These are phyloP conservation scores for Podospora pseudoanserina DNA, from an alignment of 495 filamentous ascomycete species.

Conservation along the genomic window DNA sequence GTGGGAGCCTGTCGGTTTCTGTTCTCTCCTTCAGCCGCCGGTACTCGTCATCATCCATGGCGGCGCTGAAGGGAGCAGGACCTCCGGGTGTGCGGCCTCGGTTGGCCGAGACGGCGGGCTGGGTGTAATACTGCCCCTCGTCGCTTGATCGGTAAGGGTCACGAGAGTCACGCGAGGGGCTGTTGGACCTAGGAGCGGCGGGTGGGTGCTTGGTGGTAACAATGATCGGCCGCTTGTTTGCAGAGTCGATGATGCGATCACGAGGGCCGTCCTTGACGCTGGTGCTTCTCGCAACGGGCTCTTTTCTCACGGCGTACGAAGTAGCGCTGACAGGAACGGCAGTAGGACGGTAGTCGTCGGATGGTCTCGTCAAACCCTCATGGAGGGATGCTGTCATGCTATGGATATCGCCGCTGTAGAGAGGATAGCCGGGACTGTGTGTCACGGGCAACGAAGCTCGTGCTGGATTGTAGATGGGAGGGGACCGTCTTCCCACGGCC, in stretches of 20 bases:
- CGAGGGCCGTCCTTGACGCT: constrained; percentile 38
- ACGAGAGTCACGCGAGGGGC: constrained; percentile 45
- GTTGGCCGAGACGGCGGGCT: constrained; percentile 48
- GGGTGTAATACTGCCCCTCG: constrained; percentile 46
- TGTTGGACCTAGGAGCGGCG: constrained; percentile 32
- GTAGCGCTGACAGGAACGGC: constrained; percentile 36
- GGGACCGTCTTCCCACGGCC: constrained; percentile 40
- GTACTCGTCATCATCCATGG: constrained; percentile 44
- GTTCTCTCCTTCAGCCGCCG: constrained; percentile 43
- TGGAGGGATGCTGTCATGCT: constrained; percentile 39
- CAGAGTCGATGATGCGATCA: constrained; percentile 37
- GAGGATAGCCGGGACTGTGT: constrained; percentile 37
- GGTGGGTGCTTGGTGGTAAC: constrained; percentile 42
- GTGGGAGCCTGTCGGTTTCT: constrained; percentile 37
- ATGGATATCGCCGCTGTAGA: constrained; percentile 43
- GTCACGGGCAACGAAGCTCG: constrained; percentile 46
- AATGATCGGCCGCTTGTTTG: constrained; percentile 43
- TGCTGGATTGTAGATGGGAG: constrained; percentile 44
- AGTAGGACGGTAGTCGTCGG: constrained; percentile 31
- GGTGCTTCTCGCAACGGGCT: constrained; percentile 40
- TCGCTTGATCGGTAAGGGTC: constrained; percentile 50
- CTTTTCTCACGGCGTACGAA: constrained; percentile 48
- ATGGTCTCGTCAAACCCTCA: constrained; percentile 31
- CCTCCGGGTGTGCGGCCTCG: constrained; percentile 31
- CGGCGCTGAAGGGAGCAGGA: constrained; percentile 31